phyloP scores from a whole-genome alignment of 441 rosid genomes.

The Theobroma grandiflorum region DNA sequence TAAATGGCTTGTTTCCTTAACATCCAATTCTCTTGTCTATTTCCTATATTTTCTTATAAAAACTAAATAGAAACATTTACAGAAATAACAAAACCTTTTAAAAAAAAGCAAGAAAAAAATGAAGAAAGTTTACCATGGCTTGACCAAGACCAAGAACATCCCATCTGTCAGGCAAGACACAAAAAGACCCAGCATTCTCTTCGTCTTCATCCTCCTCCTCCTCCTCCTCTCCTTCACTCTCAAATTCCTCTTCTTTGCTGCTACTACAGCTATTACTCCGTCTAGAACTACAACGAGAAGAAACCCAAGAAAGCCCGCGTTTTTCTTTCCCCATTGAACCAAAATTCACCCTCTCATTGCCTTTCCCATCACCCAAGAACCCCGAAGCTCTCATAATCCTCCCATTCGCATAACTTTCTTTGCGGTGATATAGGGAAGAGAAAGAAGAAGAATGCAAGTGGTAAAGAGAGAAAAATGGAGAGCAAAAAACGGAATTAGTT shows the following conservation, averaged over 20 bases:
- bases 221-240: constrained; percentile 43
- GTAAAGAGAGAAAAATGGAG: constrained; percentile 53
- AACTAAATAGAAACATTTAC: too few species aligned
- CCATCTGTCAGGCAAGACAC: constrained; percentile 78
- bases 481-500: constrained; percentile 38
- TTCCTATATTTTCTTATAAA: not conserved
- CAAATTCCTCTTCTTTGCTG: constrained; percentile 37
- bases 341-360: constrained; percentile 27
- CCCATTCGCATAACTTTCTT: not conserved
- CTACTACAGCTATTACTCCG: constrained; percentile 26
- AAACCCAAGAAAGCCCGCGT: constrained; percentile 38
- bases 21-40: not conserved
- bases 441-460: constrained; percentile 15
- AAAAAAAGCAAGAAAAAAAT: not conserved
- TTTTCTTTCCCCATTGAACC: constrained; percentile 47
- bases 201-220: constrained; percentile 60
- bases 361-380: constrained; percentile 31
- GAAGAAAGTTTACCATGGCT: constrained; percentile 70
- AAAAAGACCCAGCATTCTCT: constrained; percentile 31
- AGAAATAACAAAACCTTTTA: not conserved
- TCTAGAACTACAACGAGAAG: constrained; percentile 32
- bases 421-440: constrained; percentile 45
- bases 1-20: not conserved
- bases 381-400: constrained; percentile 21
- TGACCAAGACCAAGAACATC: constrained; percentile 96